Conservation (phyloP, 192 early-diverging fungal species). For the Linnemannia zychae region DNA sequence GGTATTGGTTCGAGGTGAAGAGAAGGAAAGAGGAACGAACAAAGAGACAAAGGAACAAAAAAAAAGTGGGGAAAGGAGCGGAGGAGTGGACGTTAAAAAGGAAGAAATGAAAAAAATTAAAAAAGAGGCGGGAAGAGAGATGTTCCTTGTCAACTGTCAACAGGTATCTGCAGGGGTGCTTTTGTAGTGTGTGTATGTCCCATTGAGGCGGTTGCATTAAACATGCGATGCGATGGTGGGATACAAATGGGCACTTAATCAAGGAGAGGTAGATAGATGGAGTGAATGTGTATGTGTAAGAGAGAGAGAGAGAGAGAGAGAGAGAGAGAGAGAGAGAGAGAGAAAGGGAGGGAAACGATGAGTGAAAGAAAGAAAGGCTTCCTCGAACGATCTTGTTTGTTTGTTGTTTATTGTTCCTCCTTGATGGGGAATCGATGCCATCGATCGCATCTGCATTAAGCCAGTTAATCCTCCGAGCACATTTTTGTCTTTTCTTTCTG, state of each 20-base stretch:
- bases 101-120: background rate
- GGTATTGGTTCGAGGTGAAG: background rate
- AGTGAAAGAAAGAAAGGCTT: background rate
- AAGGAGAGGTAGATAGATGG: background rate
- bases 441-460: too few relatives aligned
- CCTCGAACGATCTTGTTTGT: too few relatives aligned
- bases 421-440: too few relatives aligned
- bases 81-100: background rate
- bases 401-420: background rate
- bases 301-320: background rate
- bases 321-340: background rate
- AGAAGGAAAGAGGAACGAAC: background rate
- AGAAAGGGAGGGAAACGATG: background rate
- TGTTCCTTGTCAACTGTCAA: background rate
- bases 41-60: background rate
- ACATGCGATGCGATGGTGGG: background rate
- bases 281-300: too few relatives aligned
- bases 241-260: background rate
- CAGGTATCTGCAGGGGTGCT: constrained; percentile 1
- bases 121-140: background rate
- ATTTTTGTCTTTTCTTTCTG: too few relatives aligned
- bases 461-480: too few relatives aligned
- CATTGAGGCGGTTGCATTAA: too few relatives aligned
- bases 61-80: background rate
- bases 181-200: too few relatives aligned